Base-by-base conservation (phyloP, 2,329 filamentous ascomycete species). In the Aspergillus sp. region DNA sequence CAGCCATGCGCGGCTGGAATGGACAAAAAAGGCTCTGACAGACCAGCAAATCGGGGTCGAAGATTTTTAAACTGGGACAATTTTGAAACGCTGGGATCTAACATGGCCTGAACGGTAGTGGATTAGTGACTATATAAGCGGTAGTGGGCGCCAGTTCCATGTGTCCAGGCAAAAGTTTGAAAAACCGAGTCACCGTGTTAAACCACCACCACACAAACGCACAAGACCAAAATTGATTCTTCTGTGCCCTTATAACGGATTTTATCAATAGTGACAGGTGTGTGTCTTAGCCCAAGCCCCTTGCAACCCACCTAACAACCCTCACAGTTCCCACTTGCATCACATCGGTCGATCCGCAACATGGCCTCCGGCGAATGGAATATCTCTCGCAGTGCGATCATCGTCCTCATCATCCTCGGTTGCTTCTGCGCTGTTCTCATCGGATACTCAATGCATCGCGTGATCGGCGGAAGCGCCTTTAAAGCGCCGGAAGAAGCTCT, bases 361-460 rank as follows among this genome's bases (percentile, higher is more conserved):
- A 46, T 46, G 44, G 44, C 44, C 26, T 30, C 26, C 26, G 30
- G 20, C 30, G 44, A 46, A 4, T 46, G 44, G 44, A 30, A 46
- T 8, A 46, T 46, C 44, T 32, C 22, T 20, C 22, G 20, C n/a
- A 46, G 44, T 16, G 44, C 26, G 13, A 35, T 54, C 26, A 55
- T 59, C 38, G 22, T 59, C 30, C 26, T 59, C 17, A 53, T 59
- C n/a, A 55, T 59, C 14, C 17, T 59, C 16, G 55, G 60, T 30
- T 69, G 66, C 24, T 47, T 69, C 16, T 58, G 61, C 19, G 44
- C 24, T 40, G 60, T 64, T 8, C 62, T 69, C 13, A 51, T 64
- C 30, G 66, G 66, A 7, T 69, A 66, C 44, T 55, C 66, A 10
- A 57, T 61, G 33, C 56, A 66, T 32, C 63, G 49, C 8, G 36